Conservation (phyloP, 176 grass and related monocot species). For the Hsuehochloa calcarea region DNA sequence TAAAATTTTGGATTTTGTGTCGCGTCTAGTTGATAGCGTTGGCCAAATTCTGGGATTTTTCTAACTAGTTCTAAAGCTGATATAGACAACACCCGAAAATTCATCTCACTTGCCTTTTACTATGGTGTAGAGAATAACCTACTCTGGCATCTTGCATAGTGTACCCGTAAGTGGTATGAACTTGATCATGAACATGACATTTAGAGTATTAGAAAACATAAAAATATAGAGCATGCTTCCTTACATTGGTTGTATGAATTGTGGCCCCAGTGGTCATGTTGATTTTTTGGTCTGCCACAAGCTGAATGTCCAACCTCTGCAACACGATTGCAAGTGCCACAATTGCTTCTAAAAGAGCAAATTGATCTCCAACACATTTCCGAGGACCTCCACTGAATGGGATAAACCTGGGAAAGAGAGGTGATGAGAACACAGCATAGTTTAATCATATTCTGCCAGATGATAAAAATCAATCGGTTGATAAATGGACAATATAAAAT, state of each 20-base stretch:
- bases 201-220: neutral
- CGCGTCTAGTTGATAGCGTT: neutral
- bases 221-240: constrained; percentile 13
- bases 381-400: constrained; percentile 97
- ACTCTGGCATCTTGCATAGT: constrained; percentile 8
- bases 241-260: constrained; percentile 93
- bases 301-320: constrained; percentile 69
- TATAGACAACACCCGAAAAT: neutral
- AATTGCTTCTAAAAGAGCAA: constrained; percentile 92
- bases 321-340: constrained; percentile 82
- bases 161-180: neutral
- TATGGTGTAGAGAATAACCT: neutral
- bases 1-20: neutral
- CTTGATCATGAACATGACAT: constrained; percentile 9
- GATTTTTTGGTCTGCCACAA: constrained; percentile 92
- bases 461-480: neutral
- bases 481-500: neutral
- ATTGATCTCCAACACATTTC: constrained; percentile 99
- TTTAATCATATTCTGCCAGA: constrained; percentile 13
- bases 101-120: neutral
- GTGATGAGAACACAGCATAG: neutral
- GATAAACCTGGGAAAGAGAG: constrained; percentile 59
- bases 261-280: constrained; percentile 97
- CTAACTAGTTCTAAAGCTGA: neutral
- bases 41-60: neutral